A percentile compares a stretch with the other conserved stretches of the same genome.
Conservation (phyloP, 1,284 basidiomycete species). For the Golubevia pallescens region DNA sequence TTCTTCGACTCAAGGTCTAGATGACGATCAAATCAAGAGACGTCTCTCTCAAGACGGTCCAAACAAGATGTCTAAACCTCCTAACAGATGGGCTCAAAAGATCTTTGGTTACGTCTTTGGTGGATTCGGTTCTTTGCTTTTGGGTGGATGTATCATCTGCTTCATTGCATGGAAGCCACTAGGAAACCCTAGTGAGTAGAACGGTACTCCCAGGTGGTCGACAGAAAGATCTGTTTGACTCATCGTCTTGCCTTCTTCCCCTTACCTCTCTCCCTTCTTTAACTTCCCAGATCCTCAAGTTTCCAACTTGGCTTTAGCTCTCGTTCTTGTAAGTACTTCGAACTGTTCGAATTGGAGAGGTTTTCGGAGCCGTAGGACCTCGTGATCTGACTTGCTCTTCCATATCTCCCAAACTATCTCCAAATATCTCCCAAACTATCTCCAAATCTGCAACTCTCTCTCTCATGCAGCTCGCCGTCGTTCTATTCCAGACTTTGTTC, state of each 20-base stretch:
- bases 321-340: too few species aligned
- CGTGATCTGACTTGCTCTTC: too few species aligned
- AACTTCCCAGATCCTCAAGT: slow-evolving; percentile 20
- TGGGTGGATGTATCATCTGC: slow-evolving; percentile 35
- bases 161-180: slow-evolving; percentile 52
- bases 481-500: slow-evolving; percentile 43
- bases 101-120: slow-evolving; percentile 46
- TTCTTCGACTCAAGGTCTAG: slow-evolving; percentile 24
- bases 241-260: too few species aligned
- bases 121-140: slow-evolving; percentile 46
- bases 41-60: slow-evolving; percentile 39
- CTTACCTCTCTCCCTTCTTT: neutral
- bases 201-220: too few species aligned
- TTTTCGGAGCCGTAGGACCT: too few species aligned
- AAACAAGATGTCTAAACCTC: slow-evolving; percentile 38
- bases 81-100: slow-evolving; percentile 30
- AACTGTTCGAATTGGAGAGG: too few species aligned
- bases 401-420: too few species aligned
- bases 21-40: slow-evolving; percentile 27
- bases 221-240: too few species aligned
- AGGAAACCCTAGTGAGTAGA: slow-evolving; percentile 22
- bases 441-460: neutral
- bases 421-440: neutral
- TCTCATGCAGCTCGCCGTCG: slow-evolving; percentile 48
- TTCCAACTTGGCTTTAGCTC: slow-evolving; percentile 37